Base-by-base conservation (phyloP, 345 rosid genomes). In the Raphanus raphanistrum region DNA sequence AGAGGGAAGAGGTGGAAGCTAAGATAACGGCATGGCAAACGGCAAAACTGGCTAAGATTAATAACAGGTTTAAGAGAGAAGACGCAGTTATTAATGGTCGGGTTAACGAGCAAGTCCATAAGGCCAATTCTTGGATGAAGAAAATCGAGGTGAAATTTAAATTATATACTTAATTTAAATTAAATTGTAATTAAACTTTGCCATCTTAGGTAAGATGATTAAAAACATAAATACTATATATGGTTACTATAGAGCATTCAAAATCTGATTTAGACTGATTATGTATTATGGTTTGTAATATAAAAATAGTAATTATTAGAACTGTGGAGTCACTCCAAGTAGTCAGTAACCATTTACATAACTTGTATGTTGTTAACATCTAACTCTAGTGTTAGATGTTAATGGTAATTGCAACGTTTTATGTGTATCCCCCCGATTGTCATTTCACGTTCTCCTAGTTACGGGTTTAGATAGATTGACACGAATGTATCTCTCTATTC, bases 1-100 rank as follows among this genome's bases (percentile, higher is more conserved):
- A 87, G 88, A 88, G 80, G 77, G 96, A 94, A 81, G 98, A 94
- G 77, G 94, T 90, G 58, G 98, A 94, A 71, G 74, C 90, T 8
- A 94, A 94, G 91, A 91, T 94, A 80, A 68, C 76, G 4, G 97
- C 98, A 10, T 94, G 98, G 97, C 90, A 91, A 81, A 91, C 89
- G 75, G 94, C 91, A 0, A 90, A 92, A 78, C 48, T 94, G 27
- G 87, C 97, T 0, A 94, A 91, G 93, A 66, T 89, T 54, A 94
- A 90, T 71, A 94, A 94, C 66, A 82, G 93, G 86, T 88, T 91
- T 70, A 94, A 92, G 84, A 85, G 98, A 68, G 97, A 94, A 77
- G 97, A 94, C 71, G 94, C 96, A 4, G 71, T 94, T 11, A 88
- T 92, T 77, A 87, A 84, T 63, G 97, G 94, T 8, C 87, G 94